Percentiles rank a stretch among this genome's conserved stretches.
Conservation (phyloP, 768 basidiomycete species). For the Boletellus sp. region DNA sequence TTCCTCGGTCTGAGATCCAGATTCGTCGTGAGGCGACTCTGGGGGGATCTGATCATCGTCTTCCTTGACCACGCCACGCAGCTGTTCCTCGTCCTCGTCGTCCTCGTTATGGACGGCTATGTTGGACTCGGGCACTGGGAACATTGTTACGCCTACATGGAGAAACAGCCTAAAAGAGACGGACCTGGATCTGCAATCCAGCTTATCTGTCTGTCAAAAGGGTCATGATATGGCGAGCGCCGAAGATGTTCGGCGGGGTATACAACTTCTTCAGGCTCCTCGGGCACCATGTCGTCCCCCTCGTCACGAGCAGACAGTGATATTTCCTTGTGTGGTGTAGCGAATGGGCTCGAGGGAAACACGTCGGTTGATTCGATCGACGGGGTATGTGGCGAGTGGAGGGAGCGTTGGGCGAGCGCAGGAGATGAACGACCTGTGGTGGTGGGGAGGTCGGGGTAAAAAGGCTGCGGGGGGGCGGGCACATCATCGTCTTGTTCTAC, state of each 20-base stretch:
- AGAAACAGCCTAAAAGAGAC: conserved; percentile 20
- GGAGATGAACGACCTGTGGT: conserved; percentile 41
- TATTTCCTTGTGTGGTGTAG: conserved; percentile 64
- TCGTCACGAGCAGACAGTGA: conserved; percentile 48
- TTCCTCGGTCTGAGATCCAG: conserved; percentile 46
- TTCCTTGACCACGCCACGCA: conserved; percentile 33
- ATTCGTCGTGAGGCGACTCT: conserved; percentile 47
- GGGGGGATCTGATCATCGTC: conserved; percentile 53
- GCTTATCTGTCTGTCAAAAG: conserved; percentile 58
- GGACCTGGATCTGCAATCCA: conserved; percentile 75
- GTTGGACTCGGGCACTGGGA: conserved; percentile 54
- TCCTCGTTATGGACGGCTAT: conserved; percentile 59
- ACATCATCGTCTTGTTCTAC: conserved; percentile 70
- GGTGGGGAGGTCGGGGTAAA: conserved; percentile 39
- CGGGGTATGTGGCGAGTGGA: conserved; percentile 52
- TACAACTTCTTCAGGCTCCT: conserved; percentile 52
- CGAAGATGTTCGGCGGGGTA: conserved; percentile 56
- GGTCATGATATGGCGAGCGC: conserved; percentile 48
- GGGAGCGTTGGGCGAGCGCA: conserved; percentile 33
- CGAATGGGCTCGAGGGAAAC: conserved; percentile 70
- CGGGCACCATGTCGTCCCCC: conserved; percentile 44
- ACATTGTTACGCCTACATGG: conserved; percentile 7
- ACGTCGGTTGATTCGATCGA: conserved; percentile 46
- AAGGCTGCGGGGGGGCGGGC: conserved; percentile 36
- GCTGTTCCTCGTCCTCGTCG: conserved; percentile 42